Base-by-base conservation (phyloP, 2,329 filamentous ascomycete genomes). In the Aspergillus jensenii region DNA sequence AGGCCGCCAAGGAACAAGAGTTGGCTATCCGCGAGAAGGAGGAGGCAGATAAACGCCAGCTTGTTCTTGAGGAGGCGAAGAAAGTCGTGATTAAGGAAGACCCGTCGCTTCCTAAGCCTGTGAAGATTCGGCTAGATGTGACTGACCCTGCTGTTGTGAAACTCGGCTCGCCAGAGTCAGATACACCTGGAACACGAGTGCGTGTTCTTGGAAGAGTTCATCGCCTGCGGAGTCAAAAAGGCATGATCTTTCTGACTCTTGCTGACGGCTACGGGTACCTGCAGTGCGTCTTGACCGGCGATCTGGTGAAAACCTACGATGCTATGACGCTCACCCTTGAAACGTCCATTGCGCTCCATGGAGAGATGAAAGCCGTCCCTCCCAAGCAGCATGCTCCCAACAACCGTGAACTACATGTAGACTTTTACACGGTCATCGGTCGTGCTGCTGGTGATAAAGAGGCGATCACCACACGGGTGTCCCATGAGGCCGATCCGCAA, bases 251-350 rank as follows among this genome's bases (percentile, higher is more conserved):
- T 77, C 82, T 96, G 71, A 93, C 89, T n/a, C 80, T 96, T 62
- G 83, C 87, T 62, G 91, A 96, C 71, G 93, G 93, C 58, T 90
- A 93, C 69, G 90, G 90, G 54, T 87, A 88, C 70, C 82, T 98
- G 74, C 92, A 96, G 80, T 93, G 91, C 71, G 84, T 96, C 61
- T 80, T 97, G 65, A 84, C 86, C 3, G 92, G 92, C 57, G 83
- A 91, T 62, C 83, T 98, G 67, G 89, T 91, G 65, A 92, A 91
- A 81, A 93, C 90, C n/a, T 96, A 96, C 79, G 91, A 96, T 71
- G 90, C 91, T 61, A 81, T 96, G 67, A 92, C 89, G 23, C 84
- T 97, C 66, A 90, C 91, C 33, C 87, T 89, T 62, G 92, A 93
- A 78, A 95, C 91, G n/a, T 91, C 91, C 52, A 86, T 97, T 71